phyloP scores from a whole-genome alignment of 2,329 filamentous ascomycete species.

The Fusarium pseudoanthophilum region DNA sequence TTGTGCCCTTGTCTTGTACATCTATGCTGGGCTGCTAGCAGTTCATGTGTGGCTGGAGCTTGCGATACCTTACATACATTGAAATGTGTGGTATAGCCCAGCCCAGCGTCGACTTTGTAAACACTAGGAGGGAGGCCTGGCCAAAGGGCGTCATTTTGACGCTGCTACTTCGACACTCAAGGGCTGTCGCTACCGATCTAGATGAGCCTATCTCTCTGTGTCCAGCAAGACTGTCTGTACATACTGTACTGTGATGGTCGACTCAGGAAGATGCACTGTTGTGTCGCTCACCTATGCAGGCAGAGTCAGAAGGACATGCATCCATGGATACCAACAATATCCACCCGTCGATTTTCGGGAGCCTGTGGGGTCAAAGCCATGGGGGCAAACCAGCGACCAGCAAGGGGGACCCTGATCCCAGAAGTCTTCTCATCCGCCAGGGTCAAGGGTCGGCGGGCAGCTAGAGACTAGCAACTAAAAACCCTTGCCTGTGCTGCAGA shows the following conservation, averaged over 20 bases:
- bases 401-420: slow-evolving; percentile 34
- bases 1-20: slow-evolving; percentile 11
- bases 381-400: slow-evolving; percentile 22
- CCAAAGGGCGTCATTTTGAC: slow-evolving; percentile 22
- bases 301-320: slow-evolving; percentile 38
- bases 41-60: slow-evolving; percentile 14
- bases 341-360: slow-evolving; percentile 37
- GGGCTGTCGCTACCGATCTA: slow-evolving; percentile 19
- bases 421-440: slow-evolving; percentile 30
- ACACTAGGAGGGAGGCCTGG: slow-evolving; percentile 15
- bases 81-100: not conserved
- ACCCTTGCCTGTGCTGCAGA: slow-evolving; percentile 25
- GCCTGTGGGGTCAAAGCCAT: slow-evolving; percentile 37
- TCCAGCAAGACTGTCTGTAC: not conserved
- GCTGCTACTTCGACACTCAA: slow-evolving; percentile 3
- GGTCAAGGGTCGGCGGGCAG: slow-evolving; percentile 33
- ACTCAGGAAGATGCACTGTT: not conserved
- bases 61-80: not conserved
- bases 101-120: not conserved
- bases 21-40: not conserved
- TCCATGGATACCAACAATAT: slow-evolving; percentile 22
- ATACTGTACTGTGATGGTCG: not conserved
- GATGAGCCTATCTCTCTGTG: slow-evolving; percentile 4
- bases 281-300: slow-evolving; percentile 5
- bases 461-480: slow-evolving; percentile 17